Base-by-base conservation (phyloP, 2,329 filamentous ascomycete species). In the Xylariaceae sp. region DNA sequence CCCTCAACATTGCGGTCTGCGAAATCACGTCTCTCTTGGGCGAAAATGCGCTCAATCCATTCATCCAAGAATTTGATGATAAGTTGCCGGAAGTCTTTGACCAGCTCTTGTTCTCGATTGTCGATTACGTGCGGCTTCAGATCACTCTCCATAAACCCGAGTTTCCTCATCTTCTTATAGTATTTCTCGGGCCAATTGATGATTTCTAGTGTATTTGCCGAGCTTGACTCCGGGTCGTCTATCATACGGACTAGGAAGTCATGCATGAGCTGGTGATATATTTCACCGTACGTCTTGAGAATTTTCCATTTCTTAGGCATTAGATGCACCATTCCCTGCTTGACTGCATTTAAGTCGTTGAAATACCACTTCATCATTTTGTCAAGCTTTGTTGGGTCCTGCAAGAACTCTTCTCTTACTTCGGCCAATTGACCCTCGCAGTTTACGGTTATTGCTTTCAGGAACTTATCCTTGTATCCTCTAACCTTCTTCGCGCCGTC, bases 231-330 rank as follows among this genome's bases (percentile, higher is more conserved):
- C 1, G 89, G 83, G 66, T 96, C 90, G 63, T 97, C 89, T 54
- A 97, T 87, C 69, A 92, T 85, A 21, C 79, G 84, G 47, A 95
- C 77, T 8, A 99, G 81, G 71, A 94, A 96, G 72, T 97, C 91
- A 75, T 96, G 94, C 93, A 99, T 97, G 63, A 93, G 82, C 60
- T 84, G 81, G 75, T 99, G 94, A 70, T 99, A 99, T 57, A 96
- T 92, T 65, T 89, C 83, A 55, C 86, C 88, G 72, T 96, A 99
- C 1, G 89, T 94, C 70, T 89, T 87, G 75, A 92, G 89, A 41
- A 99, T 96, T 69, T 88, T 92, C 94, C 94, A 99, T 72, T 94
- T 96, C 74, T 90, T 93, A 7, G 95, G 94, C 84, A 97, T 92
- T 47, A 99, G 80, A 23, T 85, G 84, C 55, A 89, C 84, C 90